These are phyloP conservation scores for Zizania palustris DNA, from an alignment of 202 grass and related monocot species.

Conservation along the genomic window DNA sequence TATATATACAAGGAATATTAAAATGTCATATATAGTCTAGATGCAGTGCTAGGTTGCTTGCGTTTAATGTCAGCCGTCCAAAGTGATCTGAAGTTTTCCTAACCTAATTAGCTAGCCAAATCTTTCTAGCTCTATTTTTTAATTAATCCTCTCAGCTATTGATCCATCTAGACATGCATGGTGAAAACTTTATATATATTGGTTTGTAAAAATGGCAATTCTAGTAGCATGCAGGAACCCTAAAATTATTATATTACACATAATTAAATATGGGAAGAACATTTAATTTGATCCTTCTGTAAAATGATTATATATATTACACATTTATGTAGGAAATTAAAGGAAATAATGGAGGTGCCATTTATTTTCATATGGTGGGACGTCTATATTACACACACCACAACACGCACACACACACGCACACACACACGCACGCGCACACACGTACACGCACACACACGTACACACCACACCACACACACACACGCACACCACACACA, in stretches of 20 bases:
- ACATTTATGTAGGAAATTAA: too few species aligned
- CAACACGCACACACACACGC: too few species aligned
- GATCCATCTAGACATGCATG: neutral
- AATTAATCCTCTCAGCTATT: neutral
- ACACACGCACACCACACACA: too few species aligned
- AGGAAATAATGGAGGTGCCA: neutral
- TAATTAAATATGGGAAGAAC: neutral
- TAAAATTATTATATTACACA: neutral
- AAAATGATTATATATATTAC: too few species aligned
- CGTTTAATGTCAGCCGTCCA: slow-evolving; percentile 29
- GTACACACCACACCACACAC: too few species aligned
- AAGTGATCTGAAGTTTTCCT: slow-evolving; percentile 26
- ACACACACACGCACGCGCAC: too few species aligned
- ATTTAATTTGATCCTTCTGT: slow-evolving; percentile 40
- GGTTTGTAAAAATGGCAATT: neutral
- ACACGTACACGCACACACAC: too few species aligned
- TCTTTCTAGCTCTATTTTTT: neutral
- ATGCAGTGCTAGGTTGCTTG: neutral
- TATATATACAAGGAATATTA: too few species aligned
- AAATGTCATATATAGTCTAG: neutral
- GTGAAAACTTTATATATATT: neutral
- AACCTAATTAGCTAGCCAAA: slow-evolving; percentile 26
- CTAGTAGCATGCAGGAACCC: neutral
- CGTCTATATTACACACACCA: too few species aligned
- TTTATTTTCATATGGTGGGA: neutral